phyloP scores from a whole-genome alignment of 2,329 filamentous ascomycete species.

The Neonectria coccinea region DNA sequence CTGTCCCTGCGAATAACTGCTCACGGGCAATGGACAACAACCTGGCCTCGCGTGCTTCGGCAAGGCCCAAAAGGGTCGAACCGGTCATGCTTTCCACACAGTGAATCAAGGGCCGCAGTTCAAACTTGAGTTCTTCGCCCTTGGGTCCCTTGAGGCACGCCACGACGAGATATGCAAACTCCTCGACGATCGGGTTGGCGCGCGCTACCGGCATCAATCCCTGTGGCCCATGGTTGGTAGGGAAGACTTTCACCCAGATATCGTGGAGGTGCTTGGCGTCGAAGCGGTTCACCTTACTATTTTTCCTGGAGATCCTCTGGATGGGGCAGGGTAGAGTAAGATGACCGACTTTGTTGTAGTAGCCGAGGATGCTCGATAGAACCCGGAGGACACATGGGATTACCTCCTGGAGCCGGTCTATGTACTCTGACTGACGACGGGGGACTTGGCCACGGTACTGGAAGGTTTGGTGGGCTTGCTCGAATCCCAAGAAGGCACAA shows the following conservation, averaged over 20 bases:
- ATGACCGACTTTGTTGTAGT: not conserved
- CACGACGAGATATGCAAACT: constrained; percentile 30
- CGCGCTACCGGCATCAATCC: not conserved
- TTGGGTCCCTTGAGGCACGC: not conserved
- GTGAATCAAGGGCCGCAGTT: constrained; percentile 6
- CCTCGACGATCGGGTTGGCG: constrained; percentile 15
- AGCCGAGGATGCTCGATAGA: constrained; percentile 33
- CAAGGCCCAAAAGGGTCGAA: not conserved
- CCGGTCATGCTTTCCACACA: constrained; percentile 19
- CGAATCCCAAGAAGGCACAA: not conserved
- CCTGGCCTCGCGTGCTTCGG: not conserved
- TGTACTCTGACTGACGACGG: constrained; percentile 33
- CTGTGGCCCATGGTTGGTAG: too few species aligned
- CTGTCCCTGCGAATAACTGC: constrained; percentile 20
- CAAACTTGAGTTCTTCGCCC: not conserved
- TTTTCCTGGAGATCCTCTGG: not conserved
- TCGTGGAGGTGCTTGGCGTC: not conserved
- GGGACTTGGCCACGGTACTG: constrained; percentile 41
- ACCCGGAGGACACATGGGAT: constrained; percentile 28
- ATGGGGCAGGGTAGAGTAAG: not conserved
- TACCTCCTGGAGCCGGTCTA: constrained; percentile 25
- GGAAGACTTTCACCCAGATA: not conserved
- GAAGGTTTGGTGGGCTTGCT: constrained; percentile 1
- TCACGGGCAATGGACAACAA: not conserved
- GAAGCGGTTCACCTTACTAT: not conserved